Evolutionary conservation across 1,284 basidiomycete species (phyloP).

Genomic region (Cerioporus squamosus): DNA sequence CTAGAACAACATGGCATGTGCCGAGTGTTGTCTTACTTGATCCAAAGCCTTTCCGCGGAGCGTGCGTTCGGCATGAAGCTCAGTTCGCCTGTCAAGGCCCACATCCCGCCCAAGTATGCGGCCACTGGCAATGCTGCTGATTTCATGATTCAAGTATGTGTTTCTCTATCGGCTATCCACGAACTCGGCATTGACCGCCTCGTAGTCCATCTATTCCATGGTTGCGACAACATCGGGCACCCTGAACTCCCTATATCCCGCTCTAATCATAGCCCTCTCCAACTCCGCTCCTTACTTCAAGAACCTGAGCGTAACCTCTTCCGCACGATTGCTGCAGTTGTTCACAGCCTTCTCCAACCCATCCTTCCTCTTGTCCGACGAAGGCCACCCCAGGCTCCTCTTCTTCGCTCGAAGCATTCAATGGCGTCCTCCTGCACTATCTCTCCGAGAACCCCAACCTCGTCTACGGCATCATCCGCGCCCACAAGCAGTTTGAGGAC

Average conservation of each 20-base stretch:
- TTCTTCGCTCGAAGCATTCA: slow-evolving; percentile 94
- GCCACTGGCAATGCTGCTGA: slow-evolving; percentile 79
- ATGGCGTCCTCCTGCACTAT: slow-evolving; percentile 77
- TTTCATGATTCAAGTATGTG: slow-evolving; percentile 83
- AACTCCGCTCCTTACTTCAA: slow-evolving; percentile 89
- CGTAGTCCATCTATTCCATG: slow-evolving; percentile 85
- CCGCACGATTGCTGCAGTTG: slow-evolving; percentile 84
- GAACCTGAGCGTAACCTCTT: slow-evolving; percentile 80
- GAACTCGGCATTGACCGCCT: slow-evolving; percentile 13
- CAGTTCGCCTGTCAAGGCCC: slow-evolving; percentile 61
- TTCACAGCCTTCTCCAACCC: slow-evolving; percentile 91
- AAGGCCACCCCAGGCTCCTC: slow-evolving; percentile 89
- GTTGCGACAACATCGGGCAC: slow-evolving; percentile 85
- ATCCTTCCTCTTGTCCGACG: slow-evolving; percentile 88
- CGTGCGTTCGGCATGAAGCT: slow-evolving; percentile 74
- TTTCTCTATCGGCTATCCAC: slow-evolving; percentile 1
- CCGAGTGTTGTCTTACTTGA: slow-evolving; percentile 87
- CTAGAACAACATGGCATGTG: slow-evolving; percentile 90
- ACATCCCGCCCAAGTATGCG: slow-evolving; percentile 77
- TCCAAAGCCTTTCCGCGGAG: slow-evolving; percentile 91
- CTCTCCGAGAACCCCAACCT: slow-evolving; percentile 84
- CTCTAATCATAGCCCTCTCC: slow-evolving; percentile 87
- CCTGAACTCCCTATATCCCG: slow-evolving; percentile 86
- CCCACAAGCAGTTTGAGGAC: slow-evolving; percentile 84
- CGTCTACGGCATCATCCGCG: slow-evolving; percentile 83